These are phyloP conservation scores for Dorcoceras hygrometricum DNA, from an alignment of 257 asterid species.

Conservation along the genomic window DNA sequence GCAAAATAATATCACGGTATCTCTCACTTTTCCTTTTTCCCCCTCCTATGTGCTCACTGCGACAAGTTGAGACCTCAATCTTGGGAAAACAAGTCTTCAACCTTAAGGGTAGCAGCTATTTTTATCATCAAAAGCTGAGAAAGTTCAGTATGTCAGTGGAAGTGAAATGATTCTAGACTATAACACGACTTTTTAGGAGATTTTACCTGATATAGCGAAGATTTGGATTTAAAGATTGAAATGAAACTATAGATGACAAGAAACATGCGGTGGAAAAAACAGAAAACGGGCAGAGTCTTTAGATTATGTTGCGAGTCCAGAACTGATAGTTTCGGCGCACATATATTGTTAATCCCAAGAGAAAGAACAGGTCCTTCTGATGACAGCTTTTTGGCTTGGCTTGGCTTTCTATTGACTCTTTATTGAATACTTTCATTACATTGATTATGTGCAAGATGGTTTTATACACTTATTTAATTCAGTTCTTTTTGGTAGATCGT, in stretches of 20 bases:
- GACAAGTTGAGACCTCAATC: not conserved
- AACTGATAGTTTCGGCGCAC: too few species aligned
- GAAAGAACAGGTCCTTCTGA: slow-evolving; percentile 27
- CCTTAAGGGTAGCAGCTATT: not conserved
- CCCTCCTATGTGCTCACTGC: not conserved
- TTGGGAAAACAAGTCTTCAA: not conserved
- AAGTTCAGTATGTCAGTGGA: slow-evolving; percentile 29
- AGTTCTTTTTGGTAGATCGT: slow-evolving; percentile 2
- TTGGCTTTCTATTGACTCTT: not conserved
- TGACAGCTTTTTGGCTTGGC: slow-evolving; percentile 21
- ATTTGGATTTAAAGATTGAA: too few species aligned
- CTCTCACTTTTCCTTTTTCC: slow-evolving; percentile 11
- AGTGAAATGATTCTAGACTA: slow-evolving; percentile 21
- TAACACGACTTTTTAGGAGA: not conserved
- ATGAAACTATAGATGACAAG: not conserved
- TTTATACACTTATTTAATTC: not conserved
- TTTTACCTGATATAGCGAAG: not conserved
- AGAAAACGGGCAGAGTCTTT: not conserved
- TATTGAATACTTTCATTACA: slow-evolving; percentile 20
- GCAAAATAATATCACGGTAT: slow-evolving; percentile 29
- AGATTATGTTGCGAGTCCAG: too few species aligned
- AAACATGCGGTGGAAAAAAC: not conserved
- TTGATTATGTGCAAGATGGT: slow-evolving; percentile 24
- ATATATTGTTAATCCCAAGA: slow-evolving; percentile 28
- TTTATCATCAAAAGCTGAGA: slow-evolving; percentile 28